A percentile compares a stretch with the other conserved stretches of the same genome.
These are phyloP conservation scores for Paramecium primaurelia DNA, from an alignment of 73 alveolate species.

Conservation along the genomic window DNA sequence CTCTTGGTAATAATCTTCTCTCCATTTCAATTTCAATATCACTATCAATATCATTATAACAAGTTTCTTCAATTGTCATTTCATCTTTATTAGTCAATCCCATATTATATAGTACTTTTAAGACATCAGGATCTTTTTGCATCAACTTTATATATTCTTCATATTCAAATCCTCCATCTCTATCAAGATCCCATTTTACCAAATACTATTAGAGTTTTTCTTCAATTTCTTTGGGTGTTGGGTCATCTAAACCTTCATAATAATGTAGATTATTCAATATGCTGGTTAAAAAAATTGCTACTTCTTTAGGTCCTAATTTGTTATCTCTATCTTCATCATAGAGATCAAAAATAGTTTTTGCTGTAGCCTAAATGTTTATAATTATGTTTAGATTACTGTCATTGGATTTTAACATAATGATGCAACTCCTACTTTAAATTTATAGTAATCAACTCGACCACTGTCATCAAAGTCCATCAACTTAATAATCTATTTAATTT, in stretches of 20 bases:
- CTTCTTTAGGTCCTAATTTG: slow-evolving; percentile 26
- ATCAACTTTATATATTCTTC: slow-evolving; percentile 44
- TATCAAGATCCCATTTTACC: slow-evolving; percentile 58
- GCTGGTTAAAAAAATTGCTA: slow-evolving; percentile 23
- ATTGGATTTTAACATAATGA: slow-evolving; percentile 51
- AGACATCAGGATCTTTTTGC: slow-evolving; percentile 55
- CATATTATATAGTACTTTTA: background rate
- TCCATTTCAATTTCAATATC: slow-evolving; percentile 60
- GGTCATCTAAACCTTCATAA: slow-evolving; percentile 28
- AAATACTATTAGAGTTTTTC: background rate
- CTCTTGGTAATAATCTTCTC: slow-evolving; percentile 55
- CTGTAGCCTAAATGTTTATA: slow-evolving; percentile 33
- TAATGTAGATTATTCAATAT: background rate
- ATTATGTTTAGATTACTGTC: background rate
- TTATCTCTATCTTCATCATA: slow-evolving; percentile 36
- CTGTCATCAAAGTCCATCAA: slow-evolving; percentile 43
- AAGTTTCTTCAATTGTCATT: slow-evolving; percentile 54
- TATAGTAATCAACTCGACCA: slow-evolving; percentile 17
- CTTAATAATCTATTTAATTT: background rate
- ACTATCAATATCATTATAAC: slow-evolving; percentile 55
- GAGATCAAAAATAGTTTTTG: background rate
- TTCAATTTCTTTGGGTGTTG: slow-evolving; percentile 15
- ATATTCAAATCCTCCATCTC: slow-evolving; percentile 23
- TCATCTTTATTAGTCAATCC: slow-evolving; percentile 58
- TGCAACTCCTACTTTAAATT: slow-evolving; percentile 48